Base-by-base conservation (phyloP, 345 rosid species). In the Linum trigynum region DNA sequence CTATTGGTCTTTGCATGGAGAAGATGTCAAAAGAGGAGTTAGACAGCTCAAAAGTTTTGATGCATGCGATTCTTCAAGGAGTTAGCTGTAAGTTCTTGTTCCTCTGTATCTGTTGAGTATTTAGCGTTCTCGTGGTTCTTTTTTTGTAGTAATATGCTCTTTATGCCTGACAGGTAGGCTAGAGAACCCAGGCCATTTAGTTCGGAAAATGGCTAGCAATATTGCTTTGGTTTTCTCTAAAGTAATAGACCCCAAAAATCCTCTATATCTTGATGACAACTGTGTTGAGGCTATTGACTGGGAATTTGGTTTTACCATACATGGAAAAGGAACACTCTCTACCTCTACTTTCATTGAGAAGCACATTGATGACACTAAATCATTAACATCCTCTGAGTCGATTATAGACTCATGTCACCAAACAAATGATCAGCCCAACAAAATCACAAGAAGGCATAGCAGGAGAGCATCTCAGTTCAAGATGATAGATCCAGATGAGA, bases 51-150 rank as follows among this genome's bases (percentile, higher is more conserved):
- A 86, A 83, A 78, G 87, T 86, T 74, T 80, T 73, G 57, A 85
- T 90, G 96, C 96, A 83, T 80, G 83, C 77, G 56, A 82, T 90
- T 83, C 97, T 94, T 73, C 86, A 80, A 80, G 99, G 99, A 85
- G 88, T 94, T 81, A 85, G 85, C 88, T 75, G 99, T 94, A 84
- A 63, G 57, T 43, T 72, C 76, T 73, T 72, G 56, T 45, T 59
- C 81, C 55, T 71, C 65, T 5, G 40, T 61, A 36, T 61, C 41
- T 37, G 45, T 77, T 35, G 59, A 65, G 65, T 67, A 15, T 66
- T 61, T 69, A 80, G 45, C 48, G n/a, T 62, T 68, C 61, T 65
- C 43, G 55, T 56, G 64, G 48, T 72, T 59, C 53, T 32, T 42
- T 71, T 56, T 63, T n/a, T n/a, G n/a, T 59, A 17, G 73, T 75